phyloP scores from a whole-genome alignment of 202 grass and related monocot species.

The Sporobolus alterniflorus region DNA sequence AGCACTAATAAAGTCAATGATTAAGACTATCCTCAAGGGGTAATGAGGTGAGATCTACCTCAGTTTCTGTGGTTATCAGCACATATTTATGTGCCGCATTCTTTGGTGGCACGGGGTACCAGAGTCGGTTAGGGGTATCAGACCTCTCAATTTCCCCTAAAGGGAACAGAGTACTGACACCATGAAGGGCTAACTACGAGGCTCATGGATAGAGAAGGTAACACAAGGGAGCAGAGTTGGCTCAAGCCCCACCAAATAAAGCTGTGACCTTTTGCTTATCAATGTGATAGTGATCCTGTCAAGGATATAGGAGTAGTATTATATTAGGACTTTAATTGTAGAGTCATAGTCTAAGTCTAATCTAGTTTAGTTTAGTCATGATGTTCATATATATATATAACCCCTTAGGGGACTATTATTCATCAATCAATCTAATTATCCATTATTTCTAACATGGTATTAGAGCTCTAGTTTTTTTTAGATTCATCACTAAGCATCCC shows the following conservation, averaged over 20 bases:
- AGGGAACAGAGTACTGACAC: background rate
- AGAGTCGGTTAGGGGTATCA: background rate
- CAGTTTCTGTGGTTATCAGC: background rate
- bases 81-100: background rate
- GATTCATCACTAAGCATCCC: too few species aligned
- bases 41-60: background rate
- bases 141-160: background rate
- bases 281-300: too few species aligned
- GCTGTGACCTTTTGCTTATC: background rate
- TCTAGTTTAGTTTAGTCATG: too few species aligned
- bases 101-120: background rate
- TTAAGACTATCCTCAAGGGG: background rate
- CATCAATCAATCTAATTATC: too few species aligned
- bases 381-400: too few species aligned
- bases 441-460: too few species aligned
- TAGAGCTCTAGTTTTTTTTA: too few species aligned
- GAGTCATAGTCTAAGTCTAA: too few species aligned
- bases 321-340: too few species aligned
- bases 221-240: background rate
- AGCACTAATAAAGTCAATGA: background rate
- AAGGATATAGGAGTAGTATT: too few species aligned
- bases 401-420: too few species aligned
- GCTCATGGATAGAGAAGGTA: background rate
- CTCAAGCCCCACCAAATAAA: background rate
- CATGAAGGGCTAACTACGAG: background rate